Percentiles rank a stretch among this genome's conserved stretches.
Evolutionary conservation across 495 filamentous ascomycete species (phyloP).

Genomic region (Ramalina peruviana): DNA sequence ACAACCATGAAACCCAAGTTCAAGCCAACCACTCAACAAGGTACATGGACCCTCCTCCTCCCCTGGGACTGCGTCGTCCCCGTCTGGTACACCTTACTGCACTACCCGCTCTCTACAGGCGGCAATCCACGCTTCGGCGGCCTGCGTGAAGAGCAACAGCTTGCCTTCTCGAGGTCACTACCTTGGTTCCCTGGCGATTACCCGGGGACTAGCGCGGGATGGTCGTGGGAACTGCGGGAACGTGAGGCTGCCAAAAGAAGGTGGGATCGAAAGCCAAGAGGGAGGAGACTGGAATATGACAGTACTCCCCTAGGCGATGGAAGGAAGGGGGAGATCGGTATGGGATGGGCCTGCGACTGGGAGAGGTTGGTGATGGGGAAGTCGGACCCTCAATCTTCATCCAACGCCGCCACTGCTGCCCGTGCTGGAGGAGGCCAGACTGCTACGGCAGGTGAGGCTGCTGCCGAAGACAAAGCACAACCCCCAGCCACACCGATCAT

Average conservation of each 20-base stretch:
- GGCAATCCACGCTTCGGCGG: constrained; percentile 74
- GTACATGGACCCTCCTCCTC: constrained; percentile 71
- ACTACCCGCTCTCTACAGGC: constrained; percentile 68
- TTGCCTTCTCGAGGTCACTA: constrained; percentile 63
- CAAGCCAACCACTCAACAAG: constrained; percentile 33
- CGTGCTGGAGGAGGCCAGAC: not conserved
- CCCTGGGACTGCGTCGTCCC: constrained; percentile 86
- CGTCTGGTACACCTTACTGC: constrained; percentile 79
- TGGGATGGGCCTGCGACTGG: constrained; percentile 83
- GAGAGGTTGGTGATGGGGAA: constrained; percentile 38
- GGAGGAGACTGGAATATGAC: constrained; percentile 63
- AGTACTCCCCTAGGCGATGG: constrained; percentile 60
- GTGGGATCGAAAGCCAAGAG: constrained; percentile 73
- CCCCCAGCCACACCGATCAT: not conserved
- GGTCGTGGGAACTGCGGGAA: constrained; percentile 58
- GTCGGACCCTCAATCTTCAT: constrained; percentile 9
- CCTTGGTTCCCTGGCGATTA: constrained; percentile 86
- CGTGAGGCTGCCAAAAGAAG: constrained; percentile 42
- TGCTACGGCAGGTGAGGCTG: not conserved
- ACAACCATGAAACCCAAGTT: too few species aligned
- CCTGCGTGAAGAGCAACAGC: constrained; percentile 61
- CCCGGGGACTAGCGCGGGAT: constrained; percentile 69
- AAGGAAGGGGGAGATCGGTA: constrained; percentile 70
- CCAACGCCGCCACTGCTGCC: not conserved
- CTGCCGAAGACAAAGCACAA: not conserved